Evolutionary conservation across 2,329 filamentous ascomycete genomes (phyloP).

Genomic region (Xylariaceae sp.): DNA sequence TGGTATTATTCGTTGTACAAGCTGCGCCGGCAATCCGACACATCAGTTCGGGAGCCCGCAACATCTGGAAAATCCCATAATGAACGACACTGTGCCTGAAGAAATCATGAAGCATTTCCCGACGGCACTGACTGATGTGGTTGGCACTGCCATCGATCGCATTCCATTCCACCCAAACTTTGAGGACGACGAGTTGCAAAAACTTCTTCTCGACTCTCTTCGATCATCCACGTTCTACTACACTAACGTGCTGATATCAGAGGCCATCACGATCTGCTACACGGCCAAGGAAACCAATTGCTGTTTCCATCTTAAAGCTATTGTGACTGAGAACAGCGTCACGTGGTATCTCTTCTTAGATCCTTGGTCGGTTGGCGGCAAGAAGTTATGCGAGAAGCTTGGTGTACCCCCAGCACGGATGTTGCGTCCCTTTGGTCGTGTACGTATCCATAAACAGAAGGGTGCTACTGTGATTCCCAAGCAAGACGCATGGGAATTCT

Average conservation of each 20-base stretch:
- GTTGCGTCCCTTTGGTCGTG: constrained; percentile 17
- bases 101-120: constrained; percentile 25
- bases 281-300: constrained; percentile 10
- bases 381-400: constrained; percentile 5
- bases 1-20: constrained; percentile 34
- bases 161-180: constrained; percentile 6
- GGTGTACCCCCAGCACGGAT: constrained; percentile 4
- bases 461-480: constrained; percentile 1
- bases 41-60: constrained; percentile 26
- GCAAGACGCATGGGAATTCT: constrained; percentile 17
- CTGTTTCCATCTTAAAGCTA: constrained; percentile 22
- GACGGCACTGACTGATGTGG: constrained; percentile 13
- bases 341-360: constrained; percentile 27
- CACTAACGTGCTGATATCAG: constrained; percentile 23
- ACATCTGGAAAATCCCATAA: constrained; percentile 19
- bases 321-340: constrained; percentile 19
- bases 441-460: constrained; percentile 1
- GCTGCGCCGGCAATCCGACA: constrained; percentile 37
- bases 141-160: neutral
- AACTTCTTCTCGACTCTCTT: constrained; percentile 10
- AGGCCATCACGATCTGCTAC: constrained; percentile 27
- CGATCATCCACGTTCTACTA: constrained; percentile 24
- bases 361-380: constrained; percentile 13
- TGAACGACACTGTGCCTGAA: constrained; percentile 17
- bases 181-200: neutral